These are phyloP conservation scores for Zygotorulaspora sp. DNA, from an alignment of 805 yeast genomes.

Conservation along the genomic window DNA sequence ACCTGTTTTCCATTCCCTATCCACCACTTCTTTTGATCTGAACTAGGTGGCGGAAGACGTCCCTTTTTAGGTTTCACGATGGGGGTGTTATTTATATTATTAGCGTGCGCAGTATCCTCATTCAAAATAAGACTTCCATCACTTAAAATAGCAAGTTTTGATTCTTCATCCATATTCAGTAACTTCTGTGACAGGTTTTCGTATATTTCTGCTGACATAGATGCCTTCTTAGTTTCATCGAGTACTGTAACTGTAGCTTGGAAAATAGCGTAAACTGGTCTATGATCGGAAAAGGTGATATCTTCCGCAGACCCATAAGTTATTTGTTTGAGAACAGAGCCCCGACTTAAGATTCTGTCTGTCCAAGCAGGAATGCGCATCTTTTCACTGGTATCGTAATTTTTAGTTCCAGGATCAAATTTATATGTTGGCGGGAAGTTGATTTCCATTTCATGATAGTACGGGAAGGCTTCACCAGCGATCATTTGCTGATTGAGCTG, in stretches of 20 bases:
- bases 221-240: conserved; percentile 50
- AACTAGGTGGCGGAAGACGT: conserved; percentile 80
- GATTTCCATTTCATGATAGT: conserved; percentile 75
- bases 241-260: conserved; percentile 58
- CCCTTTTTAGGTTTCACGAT: conserved; percentile 19
- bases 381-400: conserved; percentile 87
- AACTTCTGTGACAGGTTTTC: conserved; percentile 46
- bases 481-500: conserved; percentile 76
- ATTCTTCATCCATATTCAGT: conserved; percentile 38
- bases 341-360: conserved; percentile 73
- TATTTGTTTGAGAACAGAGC: conserved; percentile 53
- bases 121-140: conserved; percentile 21
- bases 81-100: conserved; percentile 16
- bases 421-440: conserved; percentile 89
- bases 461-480: conserved; percentile 71
- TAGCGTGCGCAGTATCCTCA: conserved; percentile 23
- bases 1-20: conserved; percentile 70
- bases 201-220: conserved; percentile 52
- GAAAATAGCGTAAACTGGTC: conserved; percentile 80
- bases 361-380: conserved; percentile 97
- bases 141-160: conserved; percentile 49
- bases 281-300: conserved; percentile 75
- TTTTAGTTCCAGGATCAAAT: conserved; percentile 78
- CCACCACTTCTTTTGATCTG: conserved; percentile 90
- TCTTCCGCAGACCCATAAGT: conserved; percentile 55